Base-by-base conservation (phyloP, 768 basidiomycete genomes). In the Suillus tomentosus region DNA sequence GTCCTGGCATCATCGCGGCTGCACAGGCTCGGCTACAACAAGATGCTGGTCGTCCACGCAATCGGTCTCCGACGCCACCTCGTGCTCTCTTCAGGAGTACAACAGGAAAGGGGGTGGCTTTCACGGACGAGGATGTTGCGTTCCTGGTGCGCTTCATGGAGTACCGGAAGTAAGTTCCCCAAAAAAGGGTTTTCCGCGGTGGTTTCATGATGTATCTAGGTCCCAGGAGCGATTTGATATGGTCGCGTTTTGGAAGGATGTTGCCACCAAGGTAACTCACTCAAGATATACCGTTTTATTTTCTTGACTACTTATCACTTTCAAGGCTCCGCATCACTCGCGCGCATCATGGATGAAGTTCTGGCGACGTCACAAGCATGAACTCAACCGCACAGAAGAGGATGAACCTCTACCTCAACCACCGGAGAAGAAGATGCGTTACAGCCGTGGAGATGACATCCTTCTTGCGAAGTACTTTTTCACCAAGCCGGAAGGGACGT, bases 271-370 rank as follows among this genome's bases (percentile, higher is more conserved):
- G 84, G 91, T 84, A 68, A 65, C 70, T 36, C 27, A 42, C 5
- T 9, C 27, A 11, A 6, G 9, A 8, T 47, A 36, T 24, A 67
- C 19, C 22, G 22, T 60, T 61, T 34, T 47, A 59, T 22, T 19
- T 31, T 27, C 45, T 61, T 67, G 37, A 69, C 40, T 9, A 11
- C 24, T 60, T 55, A 34, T 14, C 45, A 27, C 48, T 36, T 47
- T 24, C 24, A 69, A 92, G 90, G 92, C 92, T 0, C 93, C 93
- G 0, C 93, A 95, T 75, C 93, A 95, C 71, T 94, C 93, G 31
- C 87, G 92, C 43, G 93, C 93, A 55, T 95, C 93, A 7, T 95
- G 93, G 93, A 93, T 95, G 91, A 95, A 95, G 76, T 95, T 88
- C 75, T 95, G 92, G 86, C 84, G 93, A 17, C 81, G 93, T 62